These are phyloP conservation scores for Claviceps africana DNA, from an alignment of 2,329 filamentous ascomycete genomes.

Conservation along the genomic window DNA sequence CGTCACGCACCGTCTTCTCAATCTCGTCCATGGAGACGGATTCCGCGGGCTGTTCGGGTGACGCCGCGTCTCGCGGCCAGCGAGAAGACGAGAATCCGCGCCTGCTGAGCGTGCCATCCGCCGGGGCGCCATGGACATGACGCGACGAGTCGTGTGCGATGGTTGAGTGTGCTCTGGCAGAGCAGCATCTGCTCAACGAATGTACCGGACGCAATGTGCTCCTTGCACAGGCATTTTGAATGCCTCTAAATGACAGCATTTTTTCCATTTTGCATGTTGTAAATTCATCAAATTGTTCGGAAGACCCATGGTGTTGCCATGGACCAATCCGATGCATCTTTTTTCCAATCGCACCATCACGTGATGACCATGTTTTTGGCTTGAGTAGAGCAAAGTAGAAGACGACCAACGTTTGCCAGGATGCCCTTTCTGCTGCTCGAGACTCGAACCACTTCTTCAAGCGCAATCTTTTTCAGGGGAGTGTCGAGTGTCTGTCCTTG, in stretches of 20 bases:
- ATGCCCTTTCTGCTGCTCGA: too few relatives aligned
- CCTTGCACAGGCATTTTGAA: slow-evolving; percentile 20
- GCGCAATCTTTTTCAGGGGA: too few relatives aligned
- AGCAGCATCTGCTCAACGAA: not conserved
- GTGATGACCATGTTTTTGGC: too few relatives aligned
- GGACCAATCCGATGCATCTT: slow-evolving; percentile 6
- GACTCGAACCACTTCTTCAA: too few relatives aligned
- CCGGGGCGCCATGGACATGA: not conserved
- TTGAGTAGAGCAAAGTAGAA: too few relatives aligned
- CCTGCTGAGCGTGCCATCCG: not conserved
- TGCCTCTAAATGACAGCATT: slow-evolving; percentile 22
- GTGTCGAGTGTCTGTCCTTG: too few relatives aligned
- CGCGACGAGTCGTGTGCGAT: not conserved
- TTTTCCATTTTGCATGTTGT: slow-evolving; percentile 10
- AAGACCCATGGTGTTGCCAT: slow-evolving; percentile 4
- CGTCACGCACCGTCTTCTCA: slow-evolving; percentile 53
- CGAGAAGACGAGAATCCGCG: slow-evolving; percentile 18
- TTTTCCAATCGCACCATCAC: slow-evolving; percentile 16
- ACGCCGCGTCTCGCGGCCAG: slow-evolving; percentile 11
- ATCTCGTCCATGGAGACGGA: slow-evolving; percentile 26
- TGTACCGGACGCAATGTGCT: slow-evolving; percentile 11
- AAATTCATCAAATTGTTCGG: slow-evolving; percentile 5
- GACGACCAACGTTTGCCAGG: too few relatives aligned
- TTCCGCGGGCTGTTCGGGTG: not conserved
- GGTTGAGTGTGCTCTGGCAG: not conserved